Base-by-base conservation (phyloP, 176 grass and related monocot species). In the Pontederia paniculata region DNA sequence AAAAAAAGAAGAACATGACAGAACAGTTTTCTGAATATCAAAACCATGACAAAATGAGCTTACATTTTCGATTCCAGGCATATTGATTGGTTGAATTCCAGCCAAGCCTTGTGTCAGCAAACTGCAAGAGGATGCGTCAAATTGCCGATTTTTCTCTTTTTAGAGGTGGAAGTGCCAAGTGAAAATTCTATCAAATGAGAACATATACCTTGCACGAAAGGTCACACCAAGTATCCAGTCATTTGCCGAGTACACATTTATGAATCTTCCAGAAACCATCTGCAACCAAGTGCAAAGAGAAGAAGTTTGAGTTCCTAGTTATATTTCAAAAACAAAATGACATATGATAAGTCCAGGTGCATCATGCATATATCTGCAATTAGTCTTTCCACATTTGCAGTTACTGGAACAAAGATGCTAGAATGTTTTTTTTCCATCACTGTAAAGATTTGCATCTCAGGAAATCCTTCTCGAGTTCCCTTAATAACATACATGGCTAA, bases 151-250 rank as follows among this genome's bases (percentile, higher is more conserved):
- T 5, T 12, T 54, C 11, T 54, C n/a, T 54, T 50, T 17, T 48
- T 17, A 48, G 50, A 20, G 8, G 22, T 8, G 45, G 28, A 23
- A 25, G 45, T 7, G 48, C 49, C 1, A 41, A 53, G 2, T 5
- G 17, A 68, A 50, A 13, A 9, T 28, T 43, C 9, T 58, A 1
- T 58, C 15, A 15, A 37, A 42, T 28, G n/a, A 22, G 9, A n/a
- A 69, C 9, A 28, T 4, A 20, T 80, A 90, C 93, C 93, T 98
- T 41, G 93, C 86, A 23, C 83, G 83, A 37, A 91, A 98, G 48
- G 80, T 78, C 47, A 97, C 18, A 23, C 93, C 83, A 37, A 90
- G 93, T 65, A 91, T 84, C 93, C 93, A 91, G 62, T 91, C 93
- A 52, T 72, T 98, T 19, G 65, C 84, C 0, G 93, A 98, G 71